Evolutionary conservation across 2,329 filamentous ascomycete species (phyloP).

Genomic region (Penicillium sp.): DNA sequence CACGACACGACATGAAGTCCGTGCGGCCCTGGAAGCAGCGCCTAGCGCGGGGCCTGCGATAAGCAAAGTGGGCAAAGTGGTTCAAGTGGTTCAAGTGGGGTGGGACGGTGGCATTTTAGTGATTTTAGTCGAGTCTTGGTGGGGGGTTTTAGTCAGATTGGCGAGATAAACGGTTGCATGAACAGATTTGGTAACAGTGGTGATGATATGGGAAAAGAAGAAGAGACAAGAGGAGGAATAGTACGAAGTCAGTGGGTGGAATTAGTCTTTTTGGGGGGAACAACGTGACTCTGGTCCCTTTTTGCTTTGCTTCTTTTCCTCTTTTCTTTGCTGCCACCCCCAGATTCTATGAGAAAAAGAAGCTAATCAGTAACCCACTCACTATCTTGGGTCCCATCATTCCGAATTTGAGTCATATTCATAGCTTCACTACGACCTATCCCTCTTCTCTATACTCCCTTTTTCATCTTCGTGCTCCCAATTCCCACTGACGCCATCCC

Average conservation of each 20-base stretch:
- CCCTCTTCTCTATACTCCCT: no score
- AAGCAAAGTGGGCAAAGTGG: slow-evolving; percentile 39
- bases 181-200: slow-evolving; percentile 32
- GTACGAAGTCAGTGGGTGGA: not conserved
- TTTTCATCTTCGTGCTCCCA: slow-evolving; percentile 4
- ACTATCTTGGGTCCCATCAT: not conserved
- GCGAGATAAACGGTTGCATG: slow-evolving; percentile 37
- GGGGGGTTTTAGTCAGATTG: not conserved
- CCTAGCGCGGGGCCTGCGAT: slow-evolving; percentile 40
- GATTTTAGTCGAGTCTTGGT: not conserved
- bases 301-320: slow-evolving; percentile 2
- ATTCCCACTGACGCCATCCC: slow-evolving; percentile 28
- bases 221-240: not conserved
- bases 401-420: not conserved
- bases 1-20: slow-evolving; percentile 26
- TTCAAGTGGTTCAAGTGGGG: no score
- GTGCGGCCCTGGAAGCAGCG: slow-evolving; percentile 31
- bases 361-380: not conserved
- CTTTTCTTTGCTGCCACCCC: not conserved
- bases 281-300: slow-evolving; percentile 1
- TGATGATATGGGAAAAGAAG: slow-evolving; percentile 4
- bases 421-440: not conserved
- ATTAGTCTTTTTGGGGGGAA: not conserved
- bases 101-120: slow-evolving; percentile 30
- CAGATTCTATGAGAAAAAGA: not conserved